Evolutionary conservation across 2,329 filamentous ascomycete genomes (phyloP).

Genomic region (Teratosphaeria nubilosa): DNA sequence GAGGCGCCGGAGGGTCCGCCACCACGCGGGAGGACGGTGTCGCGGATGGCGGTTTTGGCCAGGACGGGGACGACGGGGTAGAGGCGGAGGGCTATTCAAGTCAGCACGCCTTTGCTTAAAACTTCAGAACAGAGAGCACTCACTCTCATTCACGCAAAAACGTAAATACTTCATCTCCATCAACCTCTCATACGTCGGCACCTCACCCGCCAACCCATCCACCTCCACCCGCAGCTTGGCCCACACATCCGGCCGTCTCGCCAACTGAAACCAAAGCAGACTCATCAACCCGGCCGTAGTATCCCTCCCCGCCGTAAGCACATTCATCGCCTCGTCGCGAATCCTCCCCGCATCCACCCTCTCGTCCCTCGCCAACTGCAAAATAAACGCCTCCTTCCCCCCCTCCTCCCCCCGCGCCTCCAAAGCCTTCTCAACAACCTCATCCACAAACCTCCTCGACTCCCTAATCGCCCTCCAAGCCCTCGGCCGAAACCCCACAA

Average conservation of each 20-base stretch:
- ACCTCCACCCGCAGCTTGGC: slow-evolving; percentile 15
- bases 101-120: neutral
- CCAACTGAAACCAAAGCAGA: slow-evolving; percentile 25
- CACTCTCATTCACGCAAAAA: slow-evolving; percentile 52
- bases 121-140: neutral
- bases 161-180: slow-evolving; percentile 26
- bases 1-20: slow-evolving; percentile 39
- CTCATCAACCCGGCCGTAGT: slow-evolving; percentile 41
- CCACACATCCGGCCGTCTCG: slow-evolving; percentile 12
- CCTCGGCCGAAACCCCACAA: slow-evolving; percentile 4
- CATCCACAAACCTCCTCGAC: slow-evolving; percentile 3
- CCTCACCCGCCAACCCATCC: slow-evolving; percentile 15
- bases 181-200: slow-evolving; percentile 30
- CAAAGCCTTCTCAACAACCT: slow-evolving; percentile 11
- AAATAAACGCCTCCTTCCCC: slow-evolving; percentile 47
- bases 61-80: slow-evolving; percentile 72
- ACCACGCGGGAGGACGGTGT: slow-evolving; percentile 62
- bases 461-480: slow-evolving; percentile 5
- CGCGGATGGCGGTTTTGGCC: slow-evolving; percentile 57
- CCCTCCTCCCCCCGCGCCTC: neutral
- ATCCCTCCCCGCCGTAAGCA: slow-evolving; percentile 44
- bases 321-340: slow-evolving; percentile 36
- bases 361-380: slow-evolving; percentile 44
- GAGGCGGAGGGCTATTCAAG: slow-evolving; percentile 44
- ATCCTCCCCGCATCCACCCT: slow-evolving; percentile 28